Percentiles rank a stretch among this genome's conserved stretches.
Evolutionary conservation across 768 basidiomycete species (phyloP).

Genomic region (Mycena metata): DNA sequence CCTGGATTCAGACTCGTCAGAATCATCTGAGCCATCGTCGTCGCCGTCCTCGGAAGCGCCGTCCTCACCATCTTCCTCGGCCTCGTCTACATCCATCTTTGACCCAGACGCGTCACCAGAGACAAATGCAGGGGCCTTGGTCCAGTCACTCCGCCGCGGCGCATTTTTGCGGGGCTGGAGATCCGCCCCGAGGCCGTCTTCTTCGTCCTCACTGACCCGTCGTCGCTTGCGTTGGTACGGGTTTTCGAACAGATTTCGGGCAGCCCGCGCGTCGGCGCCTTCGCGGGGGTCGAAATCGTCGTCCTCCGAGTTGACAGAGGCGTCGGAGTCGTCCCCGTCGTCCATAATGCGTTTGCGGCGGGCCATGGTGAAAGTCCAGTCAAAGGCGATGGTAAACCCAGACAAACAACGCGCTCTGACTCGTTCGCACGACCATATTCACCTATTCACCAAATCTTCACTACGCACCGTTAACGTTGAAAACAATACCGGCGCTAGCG

Average conservation of each 20-base stretch:
- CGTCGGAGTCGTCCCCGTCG: slow-evolving; percentile 79
- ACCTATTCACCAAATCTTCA: too few species aligned
- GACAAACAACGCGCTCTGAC: slow-evolving; percentile 2
- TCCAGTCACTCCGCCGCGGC: slow-evolving; percentile 71
- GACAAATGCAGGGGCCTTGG: slow-evolving; percentile 84
- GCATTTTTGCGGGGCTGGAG: slow-evolving; percentile 41
- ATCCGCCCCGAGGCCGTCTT: slow-evolving; percentile 67
- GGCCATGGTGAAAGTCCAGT: slow-evolving; percentile 64
- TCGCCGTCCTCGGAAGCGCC: slow-evolving; percentile 53
- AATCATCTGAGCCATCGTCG: slow-evolving; percentile 52
- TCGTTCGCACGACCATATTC: too few species aligned
- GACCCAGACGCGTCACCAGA: slow-evolving; percentile 59
- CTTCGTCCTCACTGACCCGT: slow-evolving; percentile 76
- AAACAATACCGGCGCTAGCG: too few species aligned
- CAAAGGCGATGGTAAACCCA: not conserved
- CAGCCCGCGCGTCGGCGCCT: slow-evolving; percentile 76
- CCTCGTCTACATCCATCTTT: slow-evolving; percentile 57
- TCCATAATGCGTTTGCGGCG: slow-evolving; percentile 82
- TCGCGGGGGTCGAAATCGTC: slow-evolving; percentile 59
- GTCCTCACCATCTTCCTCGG: slow-evolving; percentile 43
- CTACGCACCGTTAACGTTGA: too few species aligned
- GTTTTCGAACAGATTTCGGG: slow-evolving; percentile 81
- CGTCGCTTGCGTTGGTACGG: slow-evolving; percentile 82
- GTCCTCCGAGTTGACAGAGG: slow-evolving; percentile 69
- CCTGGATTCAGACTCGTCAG: slow-evolving; percentile 64